Percentiles rank a stretch among this genome's conserved stretches.
phyloP scores from a whole-genome alignment of 768 basidiomycete species.

The Pholiota molesta region DNA sequence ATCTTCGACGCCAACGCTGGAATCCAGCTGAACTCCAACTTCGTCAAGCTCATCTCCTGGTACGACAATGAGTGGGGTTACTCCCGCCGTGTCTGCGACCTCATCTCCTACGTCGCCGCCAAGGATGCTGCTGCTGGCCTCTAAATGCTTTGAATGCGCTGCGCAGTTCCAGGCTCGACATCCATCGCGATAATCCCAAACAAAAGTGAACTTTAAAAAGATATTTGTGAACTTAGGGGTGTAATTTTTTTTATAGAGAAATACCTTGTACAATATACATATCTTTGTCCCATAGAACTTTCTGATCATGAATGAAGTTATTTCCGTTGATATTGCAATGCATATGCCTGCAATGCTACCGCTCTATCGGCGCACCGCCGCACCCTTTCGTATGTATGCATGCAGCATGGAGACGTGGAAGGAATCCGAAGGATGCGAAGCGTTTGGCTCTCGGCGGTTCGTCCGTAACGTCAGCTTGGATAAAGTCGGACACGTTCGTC shows the following conservation, averaged over 20 bases:
- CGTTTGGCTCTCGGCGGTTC: background rate
- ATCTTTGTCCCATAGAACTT: background rate
- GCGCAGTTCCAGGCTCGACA: background rate
- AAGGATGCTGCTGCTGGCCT: conserved; percentile 54
- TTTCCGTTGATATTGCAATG: no score
- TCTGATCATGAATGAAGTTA: no score
- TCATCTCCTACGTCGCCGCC: conserved; percentile 79
- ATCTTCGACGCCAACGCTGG: conserved; percentile 96
- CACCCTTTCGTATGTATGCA: background rate
- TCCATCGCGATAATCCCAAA: background rate
- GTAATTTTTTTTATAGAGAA: conserved; percentile 12
- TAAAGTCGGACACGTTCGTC: background rate
- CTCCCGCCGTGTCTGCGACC: conserved; percentile 90
- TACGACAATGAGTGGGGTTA: conserved; percentile 97
- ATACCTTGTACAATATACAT: conserved; percentile 11
- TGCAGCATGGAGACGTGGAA: background rate
- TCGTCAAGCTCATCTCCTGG: conserved; percentile 97
- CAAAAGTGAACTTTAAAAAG: conserved; percentile 5
- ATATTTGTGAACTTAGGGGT: conserved; percentile 3
- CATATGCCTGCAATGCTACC: no score
- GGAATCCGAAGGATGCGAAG: background rate
- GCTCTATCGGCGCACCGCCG: no score
- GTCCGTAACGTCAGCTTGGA: background rate
- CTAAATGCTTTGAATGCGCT: conserved; percentile 17
- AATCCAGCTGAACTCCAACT: conserved; percentile 88